These are phyloP conservation scores for Alloteropsis angusta DNA, from an alignment of 202 grass and related monocot species.

Conservation along the genomic window DNA sequence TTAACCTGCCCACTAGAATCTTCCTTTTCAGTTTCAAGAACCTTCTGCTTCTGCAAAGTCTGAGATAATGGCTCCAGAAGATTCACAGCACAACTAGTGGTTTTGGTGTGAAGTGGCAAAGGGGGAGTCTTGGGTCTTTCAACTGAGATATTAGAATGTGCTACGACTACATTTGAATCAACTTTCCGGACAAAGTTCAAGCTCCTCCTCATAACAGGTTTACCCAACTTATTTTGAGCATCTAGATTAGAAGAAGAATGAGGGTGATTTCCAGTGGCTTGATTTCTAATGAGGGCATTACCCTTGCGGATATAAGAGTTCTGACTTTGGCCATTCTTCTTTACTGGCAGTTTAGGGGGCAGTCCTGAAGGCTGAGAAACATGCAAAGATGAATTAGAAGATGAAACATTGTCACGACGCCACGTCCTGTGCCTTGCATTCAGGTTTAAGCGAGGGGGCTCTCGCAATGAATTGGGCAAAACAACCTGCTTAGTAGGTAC, in stretches of 20 bases:
- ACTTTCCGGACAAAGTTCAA: conserved; percentile 51
- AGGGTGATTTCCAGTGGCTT: conserved; percentile 34
- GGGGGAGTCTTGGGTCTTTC: conserved; percentile 78
- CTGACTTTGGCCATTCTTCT: conserved; percentile 46
- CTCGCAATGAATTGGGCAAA: conserved; percentile 44
- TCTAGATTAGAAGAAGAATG: conserved; percentile 28
- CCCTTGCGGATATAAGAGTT: conserved; percentile 92
- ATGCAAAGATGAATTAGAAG: conserved; percentile 38
- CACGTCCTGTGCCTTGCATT: conserved; percentile 82
- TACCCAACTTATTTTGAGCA: conserved; percentile 38
- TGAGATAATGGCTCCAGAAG: conserved; percentile 30
- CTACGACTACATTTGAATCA: conserved; percentile 24
- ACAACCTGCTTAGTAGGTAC: conserved; percentile 29
- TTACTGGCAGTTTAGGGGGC: conserved; percentile 42
- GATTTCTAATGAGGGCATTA: conserved; percentile 91
- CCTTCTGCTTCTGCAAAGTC: conserved; percentile 33
- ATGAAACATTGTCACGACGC: conserved; percentile 47
- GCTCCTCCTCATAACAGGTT: conserved; percentile 41
- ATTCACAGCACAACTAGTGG: conserved; percentile 13
- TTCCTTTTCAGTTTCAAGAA: conserved; percentile 36
- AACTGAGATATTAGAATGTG: conserved; percentile 44
- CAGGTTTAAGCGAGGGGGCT: conserved; percentile 25
- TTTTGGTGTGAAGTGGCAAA: conserved; percentile 52
- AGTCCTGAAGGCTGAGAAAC: conserved; percentile 43
- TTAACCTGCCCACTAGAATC: conserved; percentile 7